Evolutionary conservation across 176 grass and related monocot genomes (phyloP), one percentile per base, ranked within the genome.

Genomic region (Aechmea fasciata): DNA sequence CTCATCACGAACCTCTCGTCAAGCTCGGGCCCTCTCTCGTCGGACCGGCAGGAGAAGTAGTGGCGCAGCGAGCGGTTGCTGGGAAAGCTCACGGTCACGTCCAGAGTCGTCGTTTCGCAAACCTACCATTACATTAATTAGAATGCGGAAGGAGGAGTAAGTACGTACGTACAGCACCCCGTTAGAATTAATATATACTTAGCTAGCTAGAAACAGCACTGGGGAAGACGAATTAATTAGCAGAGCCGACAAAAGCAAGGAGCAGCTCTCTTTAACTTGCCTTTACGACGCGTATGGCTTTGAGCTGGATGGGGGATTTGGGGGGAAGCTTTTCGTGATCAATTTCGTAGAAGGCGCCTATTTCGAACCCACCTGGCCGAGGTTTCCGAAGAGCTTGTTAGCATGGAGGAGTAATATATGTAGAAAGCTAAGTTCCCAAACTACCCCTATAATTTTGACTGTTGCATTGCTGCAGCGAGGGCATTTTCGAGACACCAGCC

Each of bases 1-100:
- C 91, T 96, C 84, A 88, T 88, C 68, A 96, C 75, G 71, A 91
- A 96, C 65, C 74, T 73, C 78, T 96, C 91, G 22, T 96, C 91
- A 47, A 91, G 85, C 54, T 96, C 88, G 19, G 92, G 85, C 15
- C 69, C 73, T 15, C 12, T 52, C 22, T 59, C 75, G 11, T 54
- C 64, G 10, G 71, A 47, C 13, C 47, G 71, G 10, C 48, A 67
- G 69, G 76, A 82, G 85, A 83, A 91, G 85, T 87, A 91, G 79
- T 78, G 80, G 13, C 89, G 75, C 67, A 88, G 69, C 33, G 85
- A 79, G 76, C 52, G 69, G 69, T 76, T 77, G n/a, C 80, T 83
- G 18, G 89, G 89, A 50, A 91, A 91, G 74, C 77, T 85, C 73
- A 91, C 89, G 3, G 89, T 87, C 53, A 88, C 71, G 51, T 91